Evolutionary conservation across 2,329 filamentous ascomycete genomes (phyloP).

Genomic region (Colletotrichum sp.): DNA sequence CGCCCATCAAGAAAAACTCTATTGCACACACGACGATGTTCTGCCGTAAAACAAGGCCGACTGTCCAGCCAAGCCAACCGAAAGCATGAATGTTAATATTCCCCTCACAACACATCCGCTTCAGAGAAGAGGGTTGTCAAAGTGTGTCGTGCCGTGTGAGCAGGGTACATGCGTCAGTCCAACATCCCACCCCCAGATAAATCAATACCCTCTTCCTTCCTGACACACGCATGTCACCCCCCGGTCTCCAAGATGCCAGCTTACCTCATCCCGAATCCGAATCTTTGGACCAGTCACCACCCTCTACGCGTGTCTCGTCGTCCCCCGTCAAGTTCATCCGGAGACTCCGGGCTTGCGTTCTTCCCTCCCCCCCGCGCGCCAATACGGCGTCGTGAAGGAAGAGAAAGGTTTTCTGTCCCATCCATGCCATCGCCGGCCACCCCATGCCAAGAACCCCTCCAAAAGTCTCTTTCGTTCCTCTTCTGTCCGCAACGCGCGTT

Average conservation of each 20-base stretch:
- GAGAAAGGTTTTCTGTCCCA: neutral
- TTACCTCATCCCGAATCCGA: neutral
- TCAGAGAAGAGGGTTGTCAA: neutral
- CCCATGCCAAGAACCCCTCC: neutral
- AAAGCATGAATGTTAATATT: neutral
- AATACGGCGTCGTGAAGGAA: neutral
- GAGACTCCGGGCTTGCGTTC: neutral
- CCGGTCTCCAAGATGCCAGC: neutral
- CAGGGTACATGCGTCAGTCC: neutral
- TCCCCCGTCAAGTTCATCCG: constrained; percentile 1
- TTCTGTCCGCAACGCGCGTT: neutral
- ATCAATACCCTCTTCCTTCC: neutral
- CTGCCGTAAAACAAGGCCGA: neutral
- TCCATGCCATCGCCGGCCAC: neutral
- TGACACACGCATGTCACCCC: neutral
- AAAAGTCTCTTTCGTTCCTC: neutral
- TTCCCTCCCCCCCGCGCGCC: neutral
- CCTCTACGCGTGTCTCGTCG: neutral
- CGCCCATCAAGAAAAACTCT: neutral
- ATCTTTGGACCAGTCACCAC: neutral
- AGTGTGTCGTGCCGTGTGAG: neutral
- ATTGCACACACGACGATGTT: neutral
- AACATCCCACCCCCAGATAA: neutral
- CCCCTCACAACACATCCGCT: neutral
- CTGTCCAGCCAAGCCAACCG: neutral